Base-by-base conservation (phyloP, 2,329 filamentous ascomycete genomes). In the Metarhizium album region DNA sequence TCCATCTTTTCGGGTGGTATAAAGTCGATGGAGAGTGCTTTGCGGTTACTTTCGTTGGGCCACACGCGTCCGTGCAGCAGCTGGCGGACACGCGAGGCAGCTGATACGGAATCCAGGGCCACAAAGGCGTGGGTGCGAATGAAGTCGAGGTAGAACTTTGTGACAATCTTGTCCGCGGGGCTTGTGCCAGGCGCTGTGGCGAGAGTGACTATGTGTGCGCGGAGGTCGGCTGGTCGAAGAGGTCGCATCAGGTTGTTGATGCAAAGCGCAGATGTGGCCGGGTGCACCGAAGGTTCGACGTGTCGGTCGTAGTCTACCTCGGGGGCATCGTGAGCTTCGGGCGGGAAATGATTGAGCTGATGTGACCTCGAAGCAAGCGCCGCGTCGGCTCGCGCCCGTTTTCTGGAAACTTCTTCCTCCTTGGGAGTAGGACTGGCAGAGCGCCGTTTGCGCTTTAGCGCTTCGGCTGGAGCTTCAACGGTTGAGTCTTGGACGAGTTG, bases 231-330 rank as follows among this genome's bases (percentile, higher is more conserved):
- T 1, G 82, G 78, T 53, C 88, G 85, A 22, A 97, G 74, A 9
- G 93, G 90, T 45, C 91, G 84, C 81, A 94, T 90, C 50, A 97
- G 80, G 60, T 95, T 85, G 65, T 84, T 84, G 59, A 97, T 93
- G 69, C 96, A 97, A 45, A 97, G 72, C 16, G 87, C 84, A 31
- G 80, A 70, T 3, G 90, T 91, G 4, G 85, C 82, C 22, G 80
- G 78, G 64, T 93, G 87, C 35, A 83, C 68, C 0, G 87, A 76
- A 6, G 84, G 82, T 23, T 67, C 67, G 27, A 74, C 66, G 38
- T 68, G 64, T 20, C 59, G 55, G 45, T 68, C 65, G 46, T 59
- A 57, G 27, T 68, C 68, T 56, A 66, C 64, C 20, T 63, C 55
- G 16, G 57, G 53, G 20, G 45, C 49, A 45, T 55, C 49, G 33